A percentile compares a stretch with the other conserved stretches of the same genome.
Evolutionary conservation across 108 stramenopile genomes (phyloP).

Genomic region (Nitzschia palea): DNA sequence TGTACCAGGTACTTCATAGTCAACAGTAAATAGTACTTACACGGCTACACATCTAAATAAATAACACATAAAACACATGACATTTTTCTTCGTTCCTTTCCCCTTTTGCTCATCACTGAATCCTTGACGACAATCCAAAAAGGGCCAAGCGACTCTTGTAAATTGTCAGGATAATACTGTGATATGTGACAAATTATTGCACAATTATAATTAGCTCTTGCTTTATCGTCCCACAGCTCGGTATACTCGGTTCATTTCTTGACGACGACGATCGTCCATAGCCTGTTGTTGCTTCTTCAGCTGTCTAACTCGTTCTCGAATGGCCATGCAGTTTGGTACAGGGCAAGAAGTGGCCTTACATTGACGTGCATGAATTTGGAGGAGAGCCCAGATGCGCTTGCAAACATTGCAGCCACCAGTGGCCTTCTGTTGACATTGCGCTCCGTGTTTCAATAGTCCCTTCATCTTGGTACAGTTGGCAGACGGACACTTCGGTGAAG

Average conservation of each 20-base stretch:
- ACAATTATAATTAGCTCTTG: background rate
- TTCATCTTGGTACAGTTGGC: constrained; percentile 99
- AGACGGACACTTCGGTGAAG: constrained; percentile 79
- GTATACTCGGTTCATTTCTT: constrained; percentile 82
- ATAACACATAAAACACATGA: too few species aligned
- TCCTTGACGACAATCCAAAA: too few species aligned
- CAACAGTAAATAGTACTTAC: too few species aligned
- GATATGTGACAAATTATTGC: too few species aligned
- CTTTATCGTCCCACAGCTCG: constrained; percentile 6
- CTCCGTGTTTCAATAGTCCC: constrained; percentile 87
- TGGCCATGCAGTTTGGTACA: constrained; percentile 95
- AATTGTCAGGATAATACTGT: too few species aligned
- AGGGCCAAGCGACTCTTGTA: too few species aligned
- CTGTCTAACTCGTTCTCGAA: constrained; percentile 88
- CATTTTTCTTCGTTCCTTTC: too few species aligned
- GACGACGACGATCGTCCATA: constrained; percentile 90
- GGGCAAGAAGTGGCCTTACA: constrained; percentile 86
- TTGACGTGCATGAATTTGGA: constrained; percentile 95
- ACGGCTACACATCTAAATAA: too few species aligned
- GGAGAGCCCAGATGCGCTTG: constrained; percentile 97
- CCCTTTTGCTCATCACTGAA: too few species aligned
- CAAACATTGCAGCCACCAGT: constrained; percentile 94
- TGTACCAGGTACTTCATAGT: too few species aligned
- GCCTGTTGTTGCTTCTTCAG: constrained; percentile 88
- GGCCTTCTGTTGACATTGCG: constrained; percentile 81